A percentile compares a stretch with the other conserved stretches of the same genome.
Conservation (phyloP, 257 asterid species). For the Lithospermum erythrorhizon region DNA sequence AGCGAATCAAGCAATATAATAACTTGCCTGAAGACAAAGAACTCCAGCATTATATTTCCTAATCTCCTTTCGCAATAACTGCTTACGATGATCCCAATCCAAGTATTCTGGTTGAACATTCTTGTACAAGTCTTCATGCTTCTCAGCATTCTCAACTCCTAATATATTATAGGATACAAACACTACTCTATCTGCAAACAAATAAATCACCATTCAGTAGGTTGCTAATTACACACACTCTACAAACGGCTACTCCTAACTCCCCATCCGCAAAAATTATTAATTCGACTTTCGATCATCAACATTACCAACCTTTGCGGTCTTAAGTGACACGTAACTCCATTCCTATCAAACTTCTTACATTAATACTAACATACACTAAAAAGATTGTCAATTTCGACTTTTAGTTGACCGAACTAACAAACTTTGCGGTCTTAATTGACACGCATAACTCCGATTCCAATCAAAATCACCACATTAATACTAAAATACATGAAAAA, state of each 20-base stretch:
- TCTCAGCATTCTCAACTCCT: conserved; percentile 58
- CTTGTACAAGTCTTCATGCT: conserved; percentile 53
- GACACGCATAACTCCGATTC: too few relatives aligned
- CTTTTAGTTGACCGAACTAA: too few relatives aligned
- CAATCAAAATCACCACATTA: too few relatives aligned
- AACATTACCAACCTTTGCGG: too few relatives aligned
- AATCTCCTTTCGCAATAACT: conserved; percentile 45
- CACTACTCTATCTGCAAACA: conserved; percentile 44
- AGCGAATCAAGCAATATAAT: conserved; percentile 6
- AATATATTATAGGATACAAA: conserved; percentile 69
- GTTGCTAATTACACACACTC: neutral
- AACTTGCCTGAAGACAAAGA: conserved; percentile 64
- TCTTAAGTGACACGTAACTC: too few relatives aligned
- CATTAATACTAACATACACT: too few relatives aligned
- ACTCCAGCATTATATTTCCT: conserved; percentile 48
- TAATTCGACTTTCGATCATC: neutral
- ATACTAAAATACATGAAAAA: too few relatives aligned
- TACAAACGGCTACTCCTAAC: neutral
- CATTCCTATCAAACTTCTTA: too few relatives aligned
- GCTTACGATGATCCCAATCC: conserved; percentile 70
- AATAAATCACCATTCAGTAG: neutral
- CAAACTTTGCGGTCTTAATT: too few relatives aligned
- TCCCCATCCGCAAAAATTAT: neutral
- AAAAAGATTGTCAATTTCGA: too few relatives aligned
- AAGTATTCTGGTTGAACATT: conserved; percentile 35